These are phyloP conservation scores for Cutaneotrichosporon dermatis DNA, from an alignment of 1,284 basidiomycete species.

Conservation along the genomic window DNA sequence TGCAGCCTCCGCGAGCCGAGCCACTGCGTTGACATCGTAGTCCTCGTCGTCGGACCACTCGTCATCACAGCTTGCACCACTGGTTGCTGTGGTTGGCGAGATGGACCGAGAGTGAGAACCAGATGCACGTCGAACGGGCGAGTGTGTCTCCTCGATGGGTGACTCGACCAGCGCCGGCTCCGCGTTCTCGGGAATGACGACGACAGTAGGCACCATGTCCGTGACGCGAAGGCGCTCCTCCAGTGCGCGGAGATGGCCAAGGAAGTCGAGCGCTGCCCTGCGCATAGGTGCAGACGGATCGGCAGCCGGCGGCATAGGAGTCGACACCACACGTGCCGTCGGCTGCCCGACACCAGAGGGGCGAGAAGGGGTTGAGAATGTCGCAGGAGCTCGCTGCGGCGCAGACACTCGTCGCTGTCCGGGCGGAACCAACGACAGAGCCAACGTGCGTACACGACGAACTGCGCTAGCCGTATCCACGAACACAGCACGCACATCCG, in stretches of 20 bases:
- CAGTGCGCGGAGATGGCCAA: conserved; percentile 35
- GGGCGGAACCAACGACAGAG: conserved; percentile 20
- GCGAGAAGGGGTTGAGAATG: conserved; percentile 37
- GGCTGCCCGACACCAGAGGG: conserved; percentile 15
- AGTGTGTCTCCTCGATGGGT: background rate
- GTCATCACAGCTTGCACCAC: conserved; percentile 3
- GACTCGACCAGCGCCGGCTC: background rate
- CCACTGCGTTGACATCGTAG: conserved; percentile 39
- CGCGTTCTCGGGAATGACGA: conserved; percentile 8
- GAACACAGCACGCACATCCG: conserved; percentile 10
- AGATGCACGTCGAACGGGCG: background rate
- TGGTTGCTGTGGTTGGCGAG: background rate
- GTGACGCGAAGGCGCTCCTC: conserved; percentile 38
- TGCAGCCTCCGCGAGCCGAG: conserved; percentile 21
- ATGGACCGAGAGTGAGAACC: background rate
- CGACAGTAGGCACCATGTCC: conserved; percentile 8
- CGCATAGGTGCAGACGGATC: conserved; percentile 17
- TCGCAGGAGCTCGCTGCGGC: background rate
- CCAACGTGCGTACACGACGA: conserved; percentile 32
- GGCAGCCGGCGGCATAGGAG: background rate
- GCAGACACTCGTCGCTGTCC: conserved; percentile 11
- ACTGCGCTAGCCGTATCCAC: conserved; percentile 35
- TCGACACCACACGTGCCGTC: background rate
- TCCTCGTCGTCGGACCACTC: conserved; percentile 38
- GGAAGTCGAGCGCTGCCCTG: conserved; percentile 41